These are phyloP conservation scores for Phaeosphaeriaceae sp. DNA, from an alignment of 2,329 filamentous ascomycete species.

Conservation along the genomic window DNA sequence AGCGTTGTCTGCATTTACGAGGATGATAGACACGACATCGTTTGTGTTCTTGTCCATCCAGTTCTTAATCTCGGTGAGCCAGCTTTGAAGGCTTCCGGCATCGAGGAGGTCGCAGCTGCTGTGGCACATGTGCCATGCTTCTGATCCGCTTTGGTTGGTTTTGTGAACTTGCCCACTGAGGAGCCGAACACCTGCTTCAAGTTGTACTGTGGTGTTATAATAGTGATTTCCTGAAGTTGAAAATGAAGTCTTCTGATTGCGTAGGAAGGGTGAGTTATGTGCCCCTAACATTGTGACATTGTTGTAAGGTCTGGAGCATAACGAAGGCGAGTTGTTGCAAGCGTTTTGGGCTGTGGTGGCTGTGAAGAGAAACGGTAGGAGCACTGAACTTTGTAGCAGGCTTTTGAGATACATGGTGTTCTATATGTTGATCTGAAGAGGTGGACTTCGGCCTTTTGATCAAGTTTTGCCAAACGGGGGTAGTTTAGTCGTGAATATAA, in stretches of 20 bases:
- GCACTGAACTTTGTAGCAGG: conserved; percentile 32
- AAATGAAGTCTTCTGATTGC: conserved; percentile 66
- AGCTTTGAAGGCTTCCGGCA: conserved; percentile 68
- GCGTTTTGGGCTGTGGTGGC: conserved; percentile 51
- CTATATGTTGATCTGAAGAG: conserved; percentile 1
- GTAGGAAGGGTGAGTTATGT: conserved; percentile 75
- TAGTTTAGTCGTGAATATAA: not conserved
- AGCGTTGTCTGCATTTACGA: conserved; percentile 72
- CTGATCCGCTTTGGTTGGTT: conserved; percentile 48
- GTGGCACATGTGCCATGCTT: conserved; percentile 72
- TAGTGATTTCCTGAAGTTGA: conserved; percentile 74
- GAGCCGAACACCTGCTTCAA: conserved; percentile 73
- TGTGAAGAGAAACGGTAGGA: conserved; percentile 38
- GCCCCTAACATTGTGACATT: conserved; percentile 80
- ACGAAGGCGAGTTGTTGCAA: conserved; percentile 81
- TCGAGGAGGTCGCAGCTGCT: conserved; percentile 71
- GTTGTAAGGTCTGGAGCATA: conserved; percentile 75
- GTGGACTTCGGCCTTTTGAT: not conserved
- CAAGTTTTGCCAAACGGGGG: too few species aligned
- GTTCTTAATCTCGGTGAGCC: conserved; percentile 67
- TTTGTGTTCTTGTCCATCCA: conserved; percentile 75
- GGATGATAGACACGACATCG: conserved; percentile 76
- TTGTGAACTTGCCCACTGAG: conserved; percentile 76
- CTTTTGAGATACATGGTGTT: conserved; percentile 40
- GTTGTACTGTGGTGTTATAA: conserved; percentile 73